These are phyloP conservation scores for Primulina huaijiensis DNA, from an alignment of 257 asterid genomes.

Conservation along the genomic window DNA sequence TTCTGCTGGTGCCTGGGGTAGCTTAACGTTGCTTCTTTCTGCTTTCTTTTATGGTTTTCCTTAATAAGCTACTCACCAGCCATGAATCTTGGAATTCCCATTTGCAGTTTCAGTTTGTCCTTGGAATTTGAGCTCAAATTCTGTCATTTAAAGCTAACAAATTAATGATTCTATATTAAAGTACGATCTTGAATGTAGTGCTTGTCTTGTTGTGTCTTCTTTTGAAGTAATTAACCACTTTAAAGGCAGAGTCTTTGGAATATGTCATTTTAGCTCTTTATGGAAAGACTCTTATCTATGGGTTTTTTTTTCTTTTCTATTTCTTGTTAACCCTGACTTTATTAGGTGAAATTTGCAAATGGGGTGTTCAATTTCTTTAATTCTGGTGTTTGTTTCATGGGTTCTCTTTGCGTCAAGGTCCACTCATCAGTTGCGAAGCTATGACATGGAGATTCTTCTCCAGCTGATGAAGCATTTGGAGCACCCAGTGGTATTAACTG, in stretches of 20 bases:
- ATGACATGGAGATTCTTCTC: constrained; percentile 70
- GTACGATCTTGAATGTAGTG: background rate
- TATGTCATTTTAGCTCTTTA: constrained; percentile 7
- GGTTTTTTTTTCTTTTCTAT: background rate
- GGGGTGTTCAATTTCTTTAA: constrained; percentile 36
- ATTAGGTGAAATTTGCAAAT: constrained; percentile 27
- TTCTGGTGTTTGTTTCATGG: constrained; percentile 41
- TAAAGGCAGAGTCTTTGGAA: background rate
- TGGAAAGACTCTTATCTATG: constrained; percentile 8
- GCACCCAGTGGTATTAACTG: constrained; percentile 50
- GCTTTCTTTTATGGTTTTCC: constrained; percentile 4
- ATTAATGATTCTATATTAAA: too few relatives aligned
- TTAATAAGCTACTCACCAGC: constrained; percentile 15
- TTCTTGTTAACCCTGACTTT: background rate
- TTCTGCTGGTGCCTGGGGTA: constrained; percentile 16
- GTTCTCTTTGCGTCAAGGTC: constrained; percentile 38
- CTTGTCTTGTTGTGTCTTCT: background rate
- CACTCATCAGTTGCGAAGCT: constrained; percentile 57
- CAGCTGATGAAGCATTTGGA: constrained; percentile 89
- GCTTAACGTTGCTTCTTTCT: constrained; percentile 24
- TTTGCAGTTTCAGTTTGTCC: background rate
- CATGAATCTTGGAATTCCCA: background rate
- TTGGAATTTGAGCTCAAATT: constrained; percentile 2
- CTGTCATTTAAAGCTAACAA: constrained; percentile 7
- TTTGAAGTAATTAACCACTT: background rate